Evolutionary conservation across 129 eudicot species (phyloP).

Genomic region (Centaurea solstitialis): DNA sequence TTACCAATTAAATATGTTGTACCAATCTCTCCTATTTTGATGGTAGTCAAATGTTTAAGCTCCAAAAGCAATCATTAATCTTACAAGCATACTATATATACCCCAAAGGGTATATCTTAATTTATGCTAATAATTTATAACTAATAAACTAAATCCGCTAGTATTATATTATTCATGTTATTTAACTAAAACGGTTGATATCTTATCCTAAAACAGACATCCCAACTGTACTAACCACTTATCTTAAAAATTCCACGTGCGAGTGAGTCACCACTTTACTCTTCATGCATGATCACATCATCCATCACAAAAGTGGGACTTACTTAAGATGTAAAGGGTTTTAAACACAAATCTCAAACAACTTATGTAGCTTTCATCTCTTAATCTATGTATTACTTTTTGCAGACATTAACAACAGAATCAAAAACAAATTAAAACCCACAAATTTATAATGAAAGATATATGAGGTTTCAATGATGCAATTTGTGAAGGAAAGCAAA

Average conservation of each 20-base stretch:
- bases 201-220: not conserved
- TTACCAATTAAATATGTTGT: not conserved
- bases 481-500: slow-evolving; percentile 8
- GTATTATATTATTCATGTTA: not conserved
- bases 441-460: not conserved
- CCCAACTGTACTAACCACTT: not conserved
- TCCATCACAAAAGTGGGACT: slow-evolving; percentile 1
- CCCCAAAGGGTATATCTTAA: not conserved
- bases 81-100: not conserved
- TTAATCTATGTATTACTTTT: not conserved
- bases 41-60: slow-evolving; percentile 11
- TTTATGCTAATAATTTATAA: not conserved
- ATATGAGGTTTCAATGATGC: not conserved
- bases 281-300: not conserved
- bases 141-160: not conserved
- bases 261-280: not conserved
- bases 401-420: not conserved
- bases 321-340: not conserved
- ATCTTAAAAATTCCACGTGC: not conserved
- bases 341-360: not conserved
- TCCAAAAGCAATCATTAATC: not conserved
- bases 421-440: not conserved
- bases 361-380: not conserved
- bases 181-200: not conserved
- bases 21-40: not conserved